These are phyloP conservation scores for Backusella psychrophila DNA, from an alignment of 192 early-diverging fungal genomes.

Conservation along the genomic window DNA sequence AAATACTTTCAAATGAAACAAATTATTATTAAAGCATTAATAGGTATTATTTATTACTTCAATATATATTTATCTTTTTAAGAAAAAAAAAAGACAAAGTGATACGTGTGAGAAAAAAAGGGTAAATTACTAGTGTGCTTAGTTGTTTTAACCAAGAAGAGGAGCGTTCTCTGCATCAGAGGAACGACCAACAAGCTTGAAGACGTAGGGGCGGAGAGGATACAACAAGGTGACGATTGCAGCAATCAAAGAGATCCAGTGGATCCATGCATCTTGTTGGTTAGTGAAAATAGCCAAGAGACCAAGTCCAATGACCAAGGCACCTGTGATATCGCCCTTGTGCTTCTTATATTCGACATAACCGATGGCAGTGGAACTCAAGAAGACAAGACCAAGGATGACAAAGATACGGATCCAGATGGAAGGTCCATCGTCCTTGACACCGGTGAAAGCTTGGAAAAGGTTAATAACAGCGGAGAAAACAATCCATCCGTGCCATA, in stretches of 20 bases:
- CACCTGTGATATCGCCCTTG: conserved; percentile 61
- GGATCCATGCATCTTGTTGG: conserved; percentile 42
- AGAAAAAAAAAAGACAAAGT: not conserved
- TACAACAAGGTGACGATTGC: conserved; percentile 42
- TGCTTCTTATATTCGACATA: conserved; percentile 59
- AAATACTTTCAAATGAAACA: not conserved
- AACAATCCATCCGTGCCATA: conserved; percentile 66
- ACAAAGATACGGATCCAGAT: conserved; percentile 45
- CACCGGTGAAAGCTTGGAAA: conserved; percentile 56
- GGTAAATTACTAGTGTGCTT: not conserved
- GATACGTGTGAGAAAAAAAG: conserved; percentile 6
- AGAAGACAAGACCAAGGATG: conserved; percentile 49
- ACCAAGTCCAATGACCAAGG: conserved; percentile 60
- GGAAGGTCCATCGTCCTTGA: conserved; percentile 36
- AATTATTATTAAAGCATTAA: not conserved
- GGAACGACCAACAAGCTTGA: conserved; percentile 28
- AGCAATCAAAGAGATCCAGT: conserved; percentile 48
- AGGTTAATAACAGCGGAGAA: conserved; percentile 57
- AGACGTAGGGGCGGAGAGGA: conserved; percentile 41
- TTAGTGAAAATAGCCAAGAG: conserved; percentile 49
- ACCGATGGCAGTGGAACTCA: conserved; percentile 54
- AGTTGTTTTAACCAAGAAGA: conserved; percentile 46
- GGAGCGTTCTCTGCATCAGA: conserved; percentile 42
- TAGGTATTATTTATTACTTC: conserved; percentile 8
- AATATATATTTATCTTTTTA: not conserved